Base-by-base conservation (phyloP, 1,284 basidiomycete species). In the Polyporus tsugae region DNA sequence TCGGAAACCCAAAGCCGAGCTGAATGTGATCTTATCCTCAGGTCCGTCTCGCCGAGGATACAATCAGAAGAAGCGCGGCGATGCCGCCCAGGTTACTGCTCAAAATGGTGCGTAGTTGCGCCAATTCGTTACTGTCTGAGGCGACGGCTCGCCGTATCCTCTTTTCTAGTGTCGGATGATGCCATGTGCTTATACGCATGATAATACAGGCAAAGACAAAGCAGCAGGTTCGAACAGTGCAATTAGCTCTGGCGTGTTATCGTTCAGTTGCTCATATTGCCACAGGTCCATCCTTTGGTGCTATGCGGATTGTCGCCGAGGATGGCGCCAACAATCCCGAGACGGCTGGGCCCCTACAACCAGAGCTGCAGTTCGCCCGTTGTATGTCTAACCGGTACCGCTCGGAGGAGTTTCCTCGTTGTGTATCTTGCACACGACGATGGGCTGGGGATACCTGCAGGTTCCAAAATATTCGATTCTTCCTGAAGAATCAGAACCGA, bases 381-480 rank as follows among this genome's bases (percentile, higher is more conserved):
- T 94, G 92, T 79, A 94, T 94, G 92, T 93, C 92, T 0, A 89
- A 88, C 73, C 85, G 90, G 59, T 94, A 93, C 77, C 87, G 87
- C 71, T 80, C 82, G 46, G 89, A 93, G 72, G 82, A 85, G 60
- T 91, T 92, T 78, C 90, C 92, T 38, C 88, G 90, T 7, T 94
- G 92, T 76, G 89, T 94, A 35, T 91, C 92, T 3, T 94, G 92
- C 78, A 93, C 90, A 25, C 89, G 92, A 59, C 89, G 92, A 19
- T 94, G 92, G 91, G 91, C 91, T 2, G 92, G 92, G 52, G 92
- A 94, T 77, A 93, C 91, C 0, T 94, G 92, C 76, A 88, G 92
- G 35, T 94, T 94, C 79, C 92, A 93, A 76, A 87, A 88, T 25
- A 91, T 94, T 68, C 87, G 92, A 25, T 91, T 88, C 75, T 90